Evolutionary conservation across 768 basidiomycete genomes (phyloP).

Genomic region (Pluteus cervinus): DNA sequence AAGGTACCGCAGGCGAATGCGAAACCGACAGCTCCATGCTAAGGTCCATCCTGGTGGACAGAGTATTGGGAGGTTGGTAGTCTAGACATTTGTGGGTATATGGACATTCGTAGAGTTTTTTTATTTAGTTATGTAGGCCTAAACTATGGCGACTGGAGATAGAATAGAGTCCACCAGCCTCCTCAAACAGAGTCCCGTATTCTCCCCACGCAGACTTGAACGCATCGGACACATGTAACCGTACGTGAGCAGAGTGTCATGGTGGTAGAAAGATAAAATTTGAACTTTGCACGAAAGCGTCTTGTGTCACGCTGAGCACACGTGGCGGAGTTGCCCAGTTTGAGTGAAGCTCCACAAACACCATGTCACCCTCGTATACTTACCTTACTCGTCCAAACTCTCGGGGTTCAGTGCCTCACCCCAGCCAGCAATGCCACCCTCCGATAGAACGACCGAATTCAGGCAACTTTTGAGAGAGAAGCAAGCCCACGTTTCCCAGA

Average conservation of each 20-base stretch:
- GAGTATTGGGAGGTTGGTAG: background rate
- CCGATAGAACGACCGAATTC: conserved; percentile 61
- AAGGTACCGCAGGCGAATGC: conserved; percentile 47
- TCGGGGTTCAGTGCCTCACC: conserved; percentile 5
- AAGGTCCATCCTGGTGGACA: too few species aligned
- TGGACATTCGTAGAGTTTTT: conserved; percentile 3
- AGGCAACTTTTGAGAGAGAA: conserved; percentile 43
- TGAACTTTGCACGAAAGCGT: too few species aligned
- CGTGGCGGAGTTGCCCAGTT: too few species aligned
- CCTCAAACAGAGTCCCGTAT: conserved; percentile 58
- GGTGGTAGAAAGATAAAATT: conserved; percentile 1
- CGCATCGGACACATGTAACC: background rate
- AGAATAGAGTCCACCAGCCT: conserved; percentile 34
- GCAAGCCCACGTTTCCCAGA: conserved; percentile 31
- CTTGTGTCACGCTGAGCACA: too few species aligned
- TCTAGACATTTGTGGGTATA: conserved; percentile 1
- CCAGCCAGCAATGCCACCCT: conserved; percentile 47
- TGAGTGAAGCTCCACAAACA: conserved; percentile 5
- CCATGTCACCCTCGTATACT: conserved; percentile 5
- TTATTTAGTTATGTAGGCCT: conserved; percentile 22
- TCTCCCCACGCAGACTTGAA: conserved; percentile 16
- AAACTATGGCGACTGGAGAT: conserved; percentile 64
- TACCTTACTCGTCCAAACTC: too few species aligned
- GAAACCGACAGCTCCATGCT: too few species aligned
- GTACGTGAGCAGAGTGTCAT: background rate